Base-by-base conservation (phyloP, 441 rosid species). In the Mallotus japonicus region DNA sequence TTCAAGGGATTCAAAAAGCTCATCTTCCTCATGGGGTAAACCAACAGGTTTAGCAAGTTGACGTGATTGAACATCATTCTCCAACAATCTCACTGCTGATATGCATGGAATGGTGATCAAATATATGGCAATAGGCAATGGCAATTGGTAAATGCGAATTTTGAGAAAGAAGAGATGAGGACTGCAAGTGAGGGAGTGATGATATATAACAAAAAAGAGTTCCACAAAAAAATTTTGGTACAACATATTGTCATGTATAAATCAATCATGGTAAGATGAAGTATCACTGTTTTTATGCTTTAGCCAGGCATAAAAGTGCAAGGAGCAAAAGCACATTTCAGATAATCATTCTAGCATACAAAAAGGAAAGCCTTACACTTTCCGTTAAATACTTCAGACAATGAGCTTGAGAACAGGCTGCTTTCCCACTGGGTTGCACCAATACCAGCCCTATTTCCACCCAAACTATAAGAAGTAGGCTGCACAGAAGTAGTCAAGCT, bases 401-500 rank as follows among this genome's bases (percentile, higher is more conserved):
- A 77, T 16, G 93, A 88, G 85, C 92, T 89, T 47, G 92, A 88
- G 82, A 90, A 90, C 51, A 88, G 87, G 79, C 89, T 86, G 78
- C 85, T 89, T 79, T 90, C 93, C 77, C 82, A 84, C 73, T 76
- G 84, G 50, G 77, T 67, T 51, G 75, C 78, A 83, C 73, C 69
- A 68, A 67, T 54, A 59, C 72, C 76, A 71, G 73, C 68, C 69
- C 68, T 61, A 71, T 70, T 77, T 49, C 81, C 74, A 63, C 79
- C 85, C 54, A 51, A 73, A 68, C 76, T 73, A 64, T 73, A 61
- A 56, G 84, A 79, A 68, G 65, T 72, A 34, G 76, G 76, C 73
- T 75, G 80, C 72, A 70, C 61, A 47, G 75, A 74, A 28, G 32
- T 28, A 28, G 32, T 28, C 58, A 75, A 77, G 80, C 79, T 81